Evolutionary conservation across 1,284 basidiomycete species (phyloP).

Genomic region (Naganishia sp.): DNA sequence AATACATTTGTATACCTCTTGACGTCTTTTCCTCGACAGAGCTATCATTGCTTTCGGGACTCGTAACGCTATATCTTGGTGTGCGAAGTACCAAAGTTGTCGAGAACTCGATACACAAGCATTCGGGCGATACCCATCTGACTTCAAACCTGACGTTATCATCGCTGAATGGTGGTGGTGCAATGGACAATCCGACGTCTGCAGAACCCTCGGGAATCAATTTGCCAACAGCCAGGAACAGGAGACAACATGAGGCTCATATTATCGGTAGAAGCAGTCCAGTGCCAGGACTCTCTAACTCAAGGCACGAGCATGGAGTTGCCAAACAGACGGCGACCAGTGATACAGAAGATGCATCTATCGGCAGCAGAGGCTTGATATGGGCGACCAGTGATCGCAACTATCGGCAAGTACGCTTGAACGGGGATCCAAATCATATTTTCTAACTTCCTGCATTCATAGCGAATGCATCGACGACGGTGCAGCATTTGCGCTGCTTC

Average conservation of each 20-base stretch:
- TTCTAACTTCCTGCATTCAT: not conserved
- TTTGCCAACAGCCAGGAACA: constrained; percentile 26
- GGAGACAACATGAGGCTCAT: constrained; percentile 29
- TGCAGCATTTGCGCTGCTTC: constrained; percentile 72
- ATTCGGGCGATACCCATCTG: not conserved
- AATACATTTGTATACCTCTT: not conserved
- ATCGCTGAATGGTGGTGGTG: not conserved
- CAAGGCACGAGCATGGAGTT: not conserved
- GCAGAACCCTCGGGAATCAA: not conserved
- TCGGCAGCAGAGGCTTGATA: constrained; percentile 45
- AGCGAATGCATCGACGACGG: constrained; percentile 82
- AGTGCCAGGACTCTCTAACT: constrained; percentile 33
- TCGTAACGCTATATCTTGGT: constrained; percentile 41
- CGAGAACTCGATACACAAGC: not conserved
- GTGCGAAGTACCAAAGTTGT: constrained; percentile 12
- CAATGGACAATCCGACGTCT: not conserved
- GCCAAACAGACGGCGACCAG: not conserved
- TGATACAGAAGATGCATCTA: constrained; percentile 36
- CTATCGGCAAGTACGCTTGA: constrained; percentile 43
- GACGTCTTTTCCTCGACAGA: constrained; percentile 34
- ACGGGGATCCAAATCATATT: too few species aligned
- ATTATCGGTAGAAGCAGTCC: constrained; percentile 25
- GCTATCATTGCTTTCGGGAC: constrained; percentile 38
- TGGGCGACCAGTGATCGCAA: constrained; percentile 54
- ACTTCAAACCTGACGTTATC: not conserved